phyloP scores from a whole-genome alignment of 1,139 yeast genomes.

The Candida tetrigidarum region DNA sequence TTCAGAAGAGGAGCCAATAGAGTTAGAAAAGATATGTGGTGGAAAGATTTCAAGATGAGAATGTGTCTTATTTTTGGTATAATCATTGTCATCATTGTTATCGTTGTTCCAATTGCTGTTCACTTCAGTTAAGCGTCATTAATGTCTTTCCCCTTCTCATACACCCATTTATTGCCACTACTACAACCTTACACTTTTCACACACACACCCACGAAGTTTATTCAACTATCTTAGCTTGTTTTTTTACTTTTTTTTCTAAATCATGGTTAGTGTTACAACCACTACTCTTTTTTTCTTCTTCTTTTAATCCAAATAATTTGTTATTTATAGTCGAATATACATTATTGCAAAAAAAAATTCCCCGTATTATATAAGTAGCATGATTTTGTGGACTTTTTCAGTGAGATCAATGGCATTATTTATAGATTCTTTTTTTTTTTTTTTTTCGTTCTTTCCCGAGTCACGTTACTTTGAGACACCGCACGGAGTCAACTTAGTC shows the following conservation, averaged over 20 bases:
- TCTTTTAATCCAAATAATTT: neutral
- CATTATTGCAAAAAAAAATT: neutral
- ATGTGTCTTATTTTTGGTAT: slow-evolving; percentile 84
- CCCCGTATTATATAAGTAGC: slow-evolving; percentile 2
- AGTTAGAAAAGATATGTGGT: slow-evolving; percentile 99
- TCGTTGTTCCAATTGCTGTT: slow-evolving; percentile 93
- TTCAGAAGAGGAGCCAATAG: slow-evolving; percentile 97
- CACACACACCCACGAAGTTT: neutral
- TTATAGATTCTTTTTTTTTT: neutral
- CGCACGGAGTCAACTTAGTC: slow-evolving; percentile 1
- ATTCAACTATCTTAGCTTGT: neutral
- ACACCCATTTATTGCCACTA: neutral
- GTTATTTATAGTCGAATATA: slow-evolving; percentile 3
- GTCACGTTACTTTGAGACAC: neutral
- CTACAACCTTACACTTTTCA: neutral
- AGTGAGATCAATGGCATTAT: neutral
- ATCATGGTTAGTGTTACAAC: neutral
- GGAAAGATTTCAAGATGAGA: slow-evolving; percentile 98
- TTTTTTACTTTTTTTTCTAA: neutral
- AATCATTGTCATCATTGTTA: slow-evolving; percentile 80
- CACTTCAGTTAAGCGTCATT: slow-evolving; percentile 75
- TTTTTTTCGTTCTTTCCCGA: neutral
- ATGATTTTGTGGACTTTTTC: neutral
- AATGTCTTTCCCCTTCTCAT: too few relatives aligned
- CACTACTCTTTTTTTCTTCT: neutral